A percentile compares a stretch with the other conserved stretches of the same genome.
These are phyloP conservation scores for Recurvomyces mirabilis DNA, from an alignment of 495 filamentous ascomycete species.

Conservation along the genomic window DNA sequence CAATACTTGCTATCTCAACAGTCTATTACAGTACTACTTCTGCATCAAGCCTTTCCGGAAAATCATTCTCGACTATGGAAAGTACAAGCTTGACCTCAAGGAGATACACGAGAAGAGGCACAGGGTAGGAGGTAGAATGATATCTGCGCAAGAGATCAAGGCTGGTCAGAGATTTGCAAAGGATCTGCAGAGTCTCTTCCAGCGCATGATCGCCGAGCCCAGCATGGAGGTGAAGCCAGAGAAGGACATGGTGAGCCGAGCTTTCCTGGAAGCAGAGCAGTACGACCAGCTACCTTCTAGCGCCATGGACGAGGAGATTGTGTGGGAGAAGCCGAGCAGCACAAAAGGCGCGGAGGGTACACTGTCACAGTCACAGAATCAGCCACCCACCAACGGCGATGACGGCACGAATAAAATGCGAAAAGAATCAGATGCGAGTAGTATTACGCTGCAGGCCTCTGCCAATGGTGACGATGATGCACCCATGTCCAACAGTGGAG, in stretches of 20 bases:
- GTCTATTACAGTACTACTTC: conserved; percentile 89
- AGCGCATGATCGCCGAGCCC: conserved; percentile 51
- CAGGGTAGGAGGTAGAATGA: conserved; percentile 51
- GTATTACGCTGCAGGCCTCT: conserved; percentile 9
- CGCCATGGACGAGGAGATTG: neutral
- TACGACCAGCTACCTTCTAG: conserved; percentile 5
- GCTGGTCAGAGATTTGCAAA: conserved; percentile 46
- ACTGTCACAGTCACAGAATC: neutral
- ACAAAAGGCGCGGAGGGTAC: conserved; percentile 1
- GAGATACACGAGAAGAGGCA: conserved; percentile 49
- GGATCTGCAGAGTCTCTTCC: conserved; percentile 64
- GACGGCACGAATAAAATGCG: neutral
- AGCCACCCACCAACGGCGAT: too few species aligned
- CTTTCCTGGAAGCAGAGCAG: conserved; percentile 11
- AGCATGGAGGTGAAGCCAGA: conserved; percentile 51
- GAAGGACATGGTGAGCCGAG: conserved; percentile 40
- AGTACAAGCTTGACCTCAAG: conserved; percentile 51
- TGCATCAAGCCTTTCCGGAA: conserved; percentile 73
- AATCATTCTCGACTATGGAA: conserved; percentile 62
- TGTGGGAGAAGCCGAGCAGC: neutral
- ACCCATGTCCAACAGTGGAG: conserved; percentile 4
- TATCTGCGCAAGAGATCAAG: conserved; percentile 51
- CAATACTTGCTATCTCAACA: conserved; percentile 97
- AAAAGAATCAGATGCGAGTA: conserved; percentile 10
- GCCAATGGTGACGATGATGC: conserved; percentile 1